Evolutionary conservation across 805 yeast species (phyloP).

Genomic region (Saccharomyces jurei): DNA sequence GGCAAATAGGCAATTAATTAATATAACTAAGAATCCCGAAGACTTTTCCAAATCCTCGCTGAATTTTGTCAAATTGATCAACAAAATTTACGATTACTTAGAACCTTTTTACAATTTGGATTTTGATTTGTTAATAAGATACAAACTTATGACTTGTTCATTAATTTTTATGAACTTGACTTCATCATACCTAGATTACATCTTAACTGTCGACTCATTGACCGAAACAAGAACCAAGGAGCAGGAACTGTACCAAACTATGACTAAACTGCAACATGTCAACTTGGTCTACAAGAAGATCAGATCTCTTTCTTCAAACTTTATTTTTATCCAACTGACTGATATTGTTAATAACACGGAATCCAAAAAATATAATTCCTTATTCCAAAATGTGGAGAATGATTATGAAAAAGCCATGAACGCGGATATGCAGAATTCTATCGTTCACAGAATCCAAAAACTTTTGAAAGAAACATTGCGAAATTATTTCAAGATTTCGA

Average conservation of each 20-base stretch:
- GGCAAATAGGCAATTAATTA: conserved; percentile 38
- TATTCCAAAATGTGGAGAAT: conserved; percentile 27
- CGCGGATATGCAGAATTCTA: conserved; percentile 23
- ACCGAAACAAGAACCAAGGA: conserved; percentile 16
- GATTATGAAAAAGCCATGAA: conserved; percentile 24
- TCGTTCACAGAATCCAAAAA: conserved; percentile 27
- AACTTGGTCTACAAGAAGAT: conserved; percentile 12
- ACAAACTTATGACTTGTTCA: conserved; percentile 21
- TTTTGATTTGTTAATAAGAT: conserved; percentile 13
- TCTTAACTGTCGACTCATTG: conserved; percentile 16
- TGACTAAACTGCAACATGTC: conserved; percentile 17
- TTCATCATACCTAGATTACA: conserved; percentile 16
- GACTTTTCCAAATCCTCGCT: conserved; percentile 17
- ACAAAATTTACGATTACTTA: conserved; percentile 33
- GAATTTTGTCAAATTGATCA: conserved; percentile 41
- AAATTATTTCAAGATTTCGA: conserved; percentile 28
- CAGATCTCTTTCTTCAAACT: conserved; percentile 12
- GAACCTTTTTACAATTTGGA: conserved; percentile 32
- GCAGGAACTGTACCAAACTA: conserved; percentile 21
- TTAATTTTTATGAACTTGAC: conserved; percentile 23
- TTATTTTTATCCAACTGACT: conserved; percentile 17
- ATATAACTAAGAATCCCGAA: conserved; percentile 30
- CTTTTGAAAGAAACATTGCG: conserved; percentile 24
- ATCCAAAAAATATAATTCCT: conserved; percentile 12
- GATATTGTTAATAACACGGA: conserved; percentile 19